phyloP scores from a whole-genome alignment of 805 yeast species.

The Sugiyamaella chiloensis region DNA sequence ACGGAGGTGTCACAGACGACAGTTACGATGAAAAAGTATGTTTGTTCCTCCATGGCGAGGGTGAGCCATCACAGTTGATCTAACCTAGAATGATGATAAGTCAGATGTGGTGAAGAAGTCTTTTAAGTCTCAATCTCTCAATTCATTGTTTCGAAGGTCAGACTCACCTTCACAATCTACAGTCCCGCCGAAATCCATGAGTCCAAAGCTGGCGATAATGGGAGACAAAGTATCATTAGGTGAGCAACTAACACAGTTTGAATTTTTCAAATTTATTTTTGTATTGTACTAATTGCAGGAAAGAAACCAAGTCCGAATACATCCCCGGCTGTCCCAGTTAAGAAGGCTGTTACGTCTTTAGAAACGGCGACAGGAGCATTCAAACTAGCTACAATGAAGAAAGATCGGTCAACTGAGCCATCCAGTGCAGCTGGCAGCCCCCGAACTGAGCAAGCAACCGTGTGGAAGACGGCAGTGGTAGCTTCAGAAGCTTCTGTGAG shows the following conservation, averaged over 20 bases:
- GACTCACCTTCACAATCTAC: slow-evolving; percentile 14
- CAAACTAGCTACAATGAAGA: slow-evolving; percentile 26
- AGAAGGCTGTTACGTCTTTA: slow-evolving; percentile 16
- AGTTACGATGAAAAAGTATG: neutral
- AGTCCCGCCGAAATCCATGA: slow-evolving; percentile 3
- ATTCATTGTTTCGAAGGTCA: slow-evolving; percentile 29
- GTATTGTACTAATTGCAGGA: neutral
- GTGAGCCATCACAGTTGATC: neutral
- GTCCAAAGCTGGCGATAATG: slow-evolving; percentile 7
- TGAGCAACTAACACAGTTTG: slow-evolving; percentile 3
- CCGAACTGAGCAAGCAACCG: slow-evolving; percentile 19
- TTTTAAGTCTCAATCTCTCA: slow-evolving; percentile 38
- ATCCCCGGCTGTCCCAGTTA: slow-evolving; percentile 8
- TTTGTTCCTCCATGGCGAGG: neutral
- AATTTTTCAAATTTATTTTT: slow-evolving; percentile 3
- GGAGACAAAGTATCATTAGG: slow-evolving; percentile 16
- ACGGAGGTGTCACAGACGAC: neutral
- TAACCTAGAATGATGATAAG: neutral
- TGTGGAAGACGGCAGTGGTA: slow-evolving; percentile 21
- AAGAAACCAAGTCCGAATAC: slow-evolving; percentile 12
- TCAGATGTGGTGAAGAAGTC: slow-evolving; percentile 20
- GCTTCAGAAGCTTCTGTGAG: slow-evolving; percentile 5
- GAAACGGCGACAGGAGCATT: slow-evolving; percentile 29
- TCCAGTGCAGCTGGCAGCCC: slow-evolving; percentile 20
- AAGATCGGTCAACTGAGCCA: slow-evolving; percentile 20